Conservation (phyloP, 129 eudicot genomes). For the Oenanthe sinensis region DNA sequence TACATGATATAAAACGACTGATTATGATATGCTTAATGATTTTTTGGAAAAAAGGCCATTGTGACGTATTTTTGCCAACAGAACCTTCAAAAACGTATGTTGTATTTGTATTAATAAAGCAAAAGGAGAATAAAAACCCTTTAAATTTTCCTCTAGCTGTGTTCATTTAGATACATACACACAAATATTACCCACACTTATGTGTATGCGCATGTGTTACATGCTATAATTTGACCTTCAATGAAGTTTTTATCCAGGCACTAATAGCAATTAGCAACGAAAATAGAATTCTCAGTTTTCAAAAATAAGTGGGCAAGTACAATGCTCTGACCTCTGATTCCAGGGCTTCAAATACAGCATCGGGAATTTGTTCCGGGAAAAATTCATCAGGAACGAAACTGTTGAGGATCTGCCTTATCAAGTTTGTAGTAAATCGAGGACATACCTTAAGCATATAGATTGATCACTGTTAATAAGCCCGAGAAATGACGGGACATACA, state of each 20-base stretch:
- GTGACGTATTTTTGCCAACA: neutral
- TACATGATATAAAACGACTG: neutral
- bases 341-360: slow-evolving; percentile 55
- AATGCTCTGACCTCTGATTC: slow-evolving; percentile 56
- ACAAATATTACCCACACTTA: neutral
- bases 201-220: neutral
- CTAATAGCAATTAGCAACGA: neutral
- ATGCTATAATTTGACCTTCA: neutral
- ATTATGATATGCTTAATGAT: neutral
- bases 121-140: neutral
- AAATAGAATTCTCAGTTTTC: neutral
- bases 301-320: neutral
- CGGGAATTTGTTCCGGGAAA: slow-evolving; percentile 69
- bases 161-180: neutral
- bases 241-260: neutral
- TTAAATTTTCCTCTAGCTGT: neutral
- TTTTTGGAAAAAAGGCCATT: neutral
- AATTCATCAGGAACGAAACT: slow-evolving; percentile 76
- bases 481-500: neutral
- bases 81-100: neutral
- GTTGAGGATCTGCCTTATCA: slow-evolving; percentile 64
- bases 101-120: neutral
- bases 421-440: slow-evolving; percentile 54
- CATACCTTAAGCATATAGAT: slow-evolving; percentile 51
- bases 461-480: slow-evolving; percentile 5